These are phyloP conservation scores for Leishmania mexicana DNA, from an alignment of 208 protist genomes.

Conservation along the genomic window DNA sequence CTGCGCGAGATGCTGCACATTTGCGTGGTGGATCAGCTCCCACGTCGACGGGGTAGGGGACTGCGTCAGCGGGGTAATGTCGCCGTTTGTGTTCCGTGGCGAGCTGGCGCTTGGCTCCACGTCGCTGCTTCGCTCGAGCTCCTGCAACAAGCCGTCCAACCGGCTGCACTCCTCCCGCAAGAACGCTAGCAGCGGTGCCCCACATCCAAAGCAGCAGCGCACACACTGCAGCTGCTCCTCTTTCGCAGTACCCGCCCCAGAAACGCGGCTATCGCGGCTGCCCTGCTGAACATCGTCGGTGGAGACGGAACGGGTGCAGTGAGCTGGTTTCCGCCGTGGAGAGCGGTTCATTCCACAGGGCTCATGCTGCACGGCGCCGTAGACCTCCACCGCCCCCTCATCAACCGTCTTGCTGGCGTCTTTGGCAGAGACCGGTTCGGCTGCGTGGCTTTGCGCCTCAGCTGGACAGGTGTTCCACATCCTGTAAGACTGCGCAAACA, in stretches of 20 bases:
- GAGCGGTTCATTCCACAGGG: neutral
- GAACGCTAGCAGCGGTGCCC: slow-evolving; percentile 31
- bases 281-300: neutral
- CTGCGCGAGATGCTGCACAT: neutral
- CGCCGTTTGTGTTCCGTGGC: neutral
- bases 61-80: neutral
- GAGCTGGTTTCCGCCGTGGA: neutral
- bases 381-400: neutral
- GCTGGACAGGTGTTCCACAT: slow-evolving; percentile 22
- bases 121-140: neutral
- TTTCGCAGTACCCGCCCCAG: neutral
- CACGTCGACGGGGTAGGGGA: slow-evolving; percentile 1
- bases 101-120: neutral
- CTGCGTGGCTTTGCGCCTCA: neutral
- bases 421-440: neutral
- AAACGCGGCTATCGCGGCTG: neutral
- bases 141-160: slow-evolving; percentile 11
- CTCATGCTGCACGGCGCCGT: neutral
- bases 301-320: neutral
- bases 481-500: slow-evolving; percentile 42
- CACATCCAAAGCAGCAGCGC: slow-evolving; percentile 47
- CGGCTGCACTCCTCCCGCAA: slow-evolving; percentile 37
- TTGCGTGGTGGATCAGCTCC: neutral
- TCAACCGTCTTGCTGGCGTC: neutral
- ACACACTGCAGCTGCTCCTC: neutral